Percentiles rank a stretch among this genome's conserved stretches.
Evolutionary conservation across 176 grass and related monocot genomes (phyloP).

Genomic region (Phoenix dactylifera): DNA sequence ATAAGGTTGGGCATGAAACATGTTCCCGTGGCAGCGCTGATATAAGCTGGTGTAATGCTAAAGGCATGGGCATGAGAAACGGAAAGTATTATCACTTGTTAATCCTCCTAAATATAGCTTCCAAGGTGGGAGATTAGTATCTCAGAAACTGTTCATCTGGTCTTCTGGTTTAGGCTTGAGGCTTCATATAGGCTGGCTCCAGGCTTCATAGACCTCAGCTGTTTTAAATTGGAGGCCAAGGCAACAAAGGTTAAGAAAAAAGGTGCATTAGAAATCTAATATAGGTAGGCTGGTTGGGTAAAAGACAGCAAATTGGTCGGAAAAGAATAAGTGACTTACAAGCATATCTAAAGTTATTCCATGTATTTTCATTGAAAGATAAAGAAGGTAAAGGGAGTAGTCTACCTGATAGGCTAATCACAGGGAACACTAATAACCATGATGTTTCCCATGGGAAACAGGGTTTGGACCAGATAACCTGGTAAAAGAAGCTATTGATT

Average conservation of each 20-base stretch:
- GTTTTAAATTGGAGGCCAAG: slow-evolving; percentile 19
- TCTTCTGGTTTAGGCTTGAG: slow-evolving; percentile 24
- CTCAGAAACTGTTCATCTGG: slow-evolving; percentile 11
- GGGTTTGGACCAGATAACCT: slow-evolving; percentile 22
- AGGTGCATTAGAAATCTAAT: slow-evolving; percentile 8
- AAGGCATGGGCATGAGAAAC: slow-evolving; percentile 4
- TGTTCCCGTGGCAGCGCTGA: slow-evolving; percentile 1
- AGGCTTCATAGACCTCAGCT: slow-evolving; percentile 20
- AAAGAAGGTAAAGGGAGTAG: background rate
- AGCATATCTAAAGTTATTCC: background rate
- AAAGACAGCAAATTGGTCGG: slow-evolving; percentile 5
- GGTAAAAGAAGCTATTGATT: slow-evolving; percentile 10
- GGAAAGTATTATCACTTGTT: slow-evolving; percentile 2
- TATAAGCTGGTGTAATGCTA: slow-evolving; percentile 6
- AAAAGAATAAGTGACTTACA: background rate
- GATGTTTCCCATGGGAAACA: slow-evolving; percentile 22
- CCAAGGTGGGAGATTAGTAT: background rate
- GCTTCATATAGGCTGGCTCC: slow-evolving; percentile 22
- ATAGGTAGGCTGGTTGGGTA: slow-evolving; percentile 7
- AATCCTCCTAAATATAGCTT: too few species aligned
- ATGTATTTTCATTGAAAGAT: slow-evolving; percentile 1
- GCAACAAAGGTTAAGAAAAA: slow-evolving; percentile 17
- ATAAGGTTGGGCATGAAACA: slow-evolving; percentile 2
- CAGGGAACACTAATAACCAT: slow-evolving; percentile 16
- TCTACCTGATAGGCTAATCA: slow-evolving; percentile 19